Evolutionary conservation across 495 filamentous ascomycete species (phyloP), one percentile per base, ranked within the genome.

Genomic region (Penicillium robsamsonii): DNA sequence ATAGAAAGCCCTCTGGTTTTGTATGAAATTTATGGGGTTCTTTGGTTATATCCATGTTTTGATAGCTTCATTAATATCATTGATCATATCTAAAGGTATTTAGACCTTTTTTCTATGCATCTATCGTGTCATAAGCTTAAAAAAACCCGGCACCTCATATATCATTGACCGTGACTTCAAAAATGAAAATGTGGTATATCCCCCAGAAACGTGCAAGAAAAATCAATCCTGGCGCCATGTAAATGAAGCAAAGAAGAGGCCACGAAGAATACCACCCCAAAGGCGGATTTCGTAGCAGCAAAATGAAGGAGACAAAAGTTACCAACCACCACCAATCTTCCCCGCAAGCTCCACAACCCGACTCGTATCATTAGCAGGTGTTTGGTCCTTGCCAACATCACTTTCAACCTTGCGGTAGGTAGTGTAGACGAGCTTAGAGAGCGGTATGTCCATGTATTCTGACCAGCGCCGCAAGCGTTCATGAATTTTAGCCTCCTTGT

Each of bases 291-390:
- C 18, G 30, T n/a, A 49, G 35, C 10, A 48, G 49, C 4, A 0
- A 27, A 35, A 49, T 15, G 5, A 30, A 29, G 46, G 7, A 41
- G 42, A 33, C 5, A 35, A n/a, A 4, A 2, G 33, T 68, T 81
- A 97, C 94, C 94, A 98, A 10, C 94, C 94, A 44, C 94, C 93
- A 49, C 92, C 94, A 42, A 92, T 89, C 76, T 92, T 96, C 47
- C 90, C 87, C 22, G 94, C 95, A 64, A 98, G 77, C 65, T 95
- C 91, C 45, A 90, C 86, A 17, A 94, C 92, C 51, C 87, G 83
- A 55, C 91, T 85, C n/a, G 89, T 89, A 68, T 88, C 87, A 38
- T 69, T 67, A 10, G 63, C 58, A 13, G 70, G 62, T 61, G 65
- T 63, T 62, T 84, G 78, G 43, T 83, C 78, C 70, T 94, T 95